Base-by-base conservation (phyloP, 495 filamentous ascomycete species). In the Xylaria nigripes region DNA sequence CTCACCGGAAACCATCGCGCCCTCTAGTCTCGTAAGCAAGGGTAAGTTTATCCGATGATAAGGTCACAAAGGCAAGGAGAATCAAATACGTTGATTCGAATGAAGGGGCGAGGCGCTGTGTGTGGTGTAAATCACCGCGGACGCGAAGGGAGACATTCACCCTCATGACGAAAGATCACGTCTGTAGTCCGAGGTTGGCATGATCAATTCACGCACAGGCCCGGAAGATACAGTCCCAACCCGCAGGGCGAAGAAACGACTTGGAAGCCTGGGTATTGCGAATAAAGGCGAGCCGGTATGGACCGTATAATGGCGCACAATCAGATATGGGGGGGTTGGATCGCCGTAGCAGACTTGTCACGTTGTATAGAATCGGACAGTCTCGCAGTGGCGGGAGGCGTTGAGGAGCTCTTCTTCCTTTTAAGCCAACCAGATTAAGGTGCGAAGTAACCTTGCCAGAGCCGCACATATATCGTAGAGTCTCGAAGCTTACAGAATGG, bases 101-200 rank as follows among this genome's bases (percentile, higher is more conserved):
- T 19, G 16, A n/a, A 3, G 19, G 15, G 10, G 12, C 7, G 2
- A 27, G n/a, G n/a, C n/a, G n/a, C n/a, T n/a, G 19, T 15, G 19
- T 6, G 23, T 7, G 7, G 8, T 21, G 32, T 0, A 8, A n/a
- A 0, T 15, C 44, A n/a, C 50, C 12, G 38, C 51, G 51, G 1
- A 36, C 34, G 18, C 50, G 30, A 25, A 82, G 70, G 48, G 70
- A 67, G 55, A 89, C 81, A 57, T 86, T 84, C 8, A 67, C 64
- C 46, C 75, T 76, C 4, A 84, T 84, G 15, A 87, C 66, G 55
- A 87, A 89, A 0, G 81, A 75, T 84, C 86, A 90, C 8, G 74
- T 65, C 55, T 86, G 81, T 47, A 85, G 2, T 86, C 86, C 3
- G 78, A 77, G 4, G 70, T 66, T 85, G 78, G 66, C 86, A 90